These are phyloP conservation scores for Pseudevernia furfuracea DNA, from an alignment of 495 filamentous ascomycete species.

Conservation along the genomic window DNA sequence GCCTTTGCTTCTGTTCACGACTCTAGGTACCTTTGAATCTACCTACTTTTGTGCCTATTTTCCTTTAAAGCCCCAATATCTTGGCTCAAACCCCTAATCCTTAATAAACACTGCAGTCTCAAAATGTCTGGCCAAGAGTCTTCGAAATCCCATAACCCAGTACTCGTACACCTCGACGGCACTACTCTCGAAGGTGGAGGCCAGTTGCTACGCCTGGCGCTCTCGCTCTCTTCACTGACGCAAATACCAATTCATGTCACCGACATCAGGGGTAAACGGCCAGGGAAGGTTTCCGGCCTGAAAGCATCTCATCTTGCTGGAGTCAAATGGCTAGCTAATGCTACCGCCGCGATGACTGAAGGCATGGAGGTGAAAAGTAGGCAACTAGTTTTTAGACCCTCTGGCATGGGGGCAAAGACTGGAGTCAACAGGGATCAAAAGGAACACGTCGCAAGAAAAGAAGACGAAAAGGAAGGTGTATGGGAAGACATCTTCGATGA, in stretches of 20 bases:
- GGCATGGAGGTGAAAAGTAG: conserved; percentile 32
- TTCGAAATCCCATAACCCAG: not conserved
- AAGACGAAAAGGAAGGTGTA: not conserved
- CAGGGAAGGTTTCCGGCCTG: conserved; percentile 48
- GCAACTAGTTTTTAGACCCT: conserved; percentile 33
- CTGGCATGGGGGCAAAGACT: not conserved
- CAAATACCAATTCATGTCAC: conserved; percentile 55
- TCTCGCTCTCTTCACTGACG: conserved; percentile 61
- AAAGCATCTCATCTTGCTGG: conserved; percentile 69
- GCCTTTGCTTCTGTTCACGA: not conserved
- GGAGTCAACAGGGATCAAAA: not conserved
- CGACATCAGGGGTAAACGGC: conserved; percentile 62
- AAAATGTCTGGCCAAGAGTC: not conserved
- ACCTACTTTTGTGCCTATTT: not conserved
- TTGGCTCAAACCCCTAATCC: not conserved
- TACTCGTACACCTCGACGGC: conserved; percentile 52
- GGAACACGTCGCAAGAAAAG: not conserved
- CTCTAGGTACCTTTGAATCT: not conserved
- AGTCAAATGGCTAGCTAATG: conserved; percentile 56
- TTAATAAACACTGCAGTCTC: not conserved
- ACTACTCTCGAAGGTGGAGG: conserved; percentile 77
- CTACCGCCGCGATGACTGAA: conserved; percentile 46
- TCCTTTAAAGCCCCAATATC: not conserved
- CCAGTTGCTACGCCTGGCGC: conserved; percentile 67
- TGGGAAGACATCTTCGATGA: conserved; percentile 23